These are phyloP conservation scores for Medicago truncatula DNA, from an alignment of 306 rosid genomes.

Conservation along the genomic window MtrunA17r5.0-ANR NC_053046.1:415001-415500, in stretches of 20 bases:
- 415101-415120: neutral
- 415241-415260: neutral
- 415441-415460: conserved; percentile 1
- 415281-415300: conserved; percentile 22
- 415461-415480: conserved; percentile 1
- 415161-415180: neutral
- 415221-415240: conserved; percentile 5
- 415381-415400: neutral
- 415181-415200: neutral
- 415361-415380: conserved; percentile 11
- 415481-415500: conserved; percentile 3
- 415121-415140: conserved; percentile 16
- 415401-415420: conserved; percentile 14
- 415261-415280: conserved; percentile 24
- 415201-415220: conserved; percentile 3
- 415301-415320: neutral
- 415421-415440: neutral
- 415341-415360: conserved; percentile 1
- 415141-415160: conserved; percentile 12
- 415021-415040: neutral
- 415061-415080: neutral
- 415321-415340: conserved; percentile 17
- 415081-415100: neutral
- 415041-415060: neutral
- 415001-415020: neutral